phyloP scores from a whole-genome alignment of 257 asterid genomes.

The Paulownia fortunei region DNA sequence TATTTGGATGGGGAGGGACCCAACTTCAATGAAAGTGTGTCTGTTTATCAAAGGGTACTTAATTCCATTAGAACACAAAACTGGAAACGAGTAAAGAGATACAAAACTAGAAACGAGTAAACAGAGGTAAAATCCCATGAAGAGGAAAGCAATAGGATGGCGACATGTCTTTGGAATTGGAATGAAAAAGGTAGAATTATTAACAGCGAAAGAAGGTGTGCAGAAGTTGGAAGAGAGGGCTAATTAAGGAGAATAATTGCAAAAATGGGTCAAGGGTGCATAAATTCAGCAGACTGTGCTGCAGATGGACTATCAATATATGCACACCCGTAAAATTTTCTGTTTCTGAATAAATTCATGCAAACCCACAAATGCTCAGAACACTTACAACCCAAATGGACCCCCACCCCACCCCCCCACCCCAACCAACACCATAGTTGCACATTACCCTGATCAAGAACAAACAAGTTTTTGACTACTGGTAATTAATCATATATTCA shows the following conservation, averaged over 20 bases:
- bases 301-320: not conserved
- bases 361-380: not conserved
- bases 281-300: conserved; percentile 33
- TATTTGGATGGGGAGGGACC: conserved; percentile 32
- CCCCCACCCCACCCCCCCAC: not conserved
- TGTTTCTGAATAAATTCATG: conserved; percentile 4
- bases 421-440: not conserved
- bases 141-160: conserved; percentile 27
- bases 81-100: no score
- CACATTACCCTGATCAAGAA: not conserved
- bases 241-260: conserved; percentile 33
- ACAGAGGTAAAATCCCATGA: not conserved
- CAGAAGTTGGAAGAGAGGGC: not conserved
- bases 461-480: not conserved
- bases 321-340: conserved; percentile 24
- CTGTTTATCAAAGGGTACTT: conserved; percentile 20
- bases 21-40: conserved; percentile 33
- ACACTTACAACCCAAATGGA: not conserved
- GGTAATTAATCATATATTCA: no score
- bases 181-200: conserved; percentile 34
- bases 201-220: not conserved
- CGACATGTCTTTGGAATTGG: conserved; percentile 43
- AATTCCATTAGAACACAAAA: conserved; percentile 29
- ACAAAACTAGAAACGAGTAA: no score
- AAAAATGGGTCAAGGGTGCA: conserved; percentile 26